These are phyloP conservation scores for Aureobasidium sp. DNA, from an alignment of 2,329 filamentous ascomycete species.

Conservation along the genomic window DNA sequence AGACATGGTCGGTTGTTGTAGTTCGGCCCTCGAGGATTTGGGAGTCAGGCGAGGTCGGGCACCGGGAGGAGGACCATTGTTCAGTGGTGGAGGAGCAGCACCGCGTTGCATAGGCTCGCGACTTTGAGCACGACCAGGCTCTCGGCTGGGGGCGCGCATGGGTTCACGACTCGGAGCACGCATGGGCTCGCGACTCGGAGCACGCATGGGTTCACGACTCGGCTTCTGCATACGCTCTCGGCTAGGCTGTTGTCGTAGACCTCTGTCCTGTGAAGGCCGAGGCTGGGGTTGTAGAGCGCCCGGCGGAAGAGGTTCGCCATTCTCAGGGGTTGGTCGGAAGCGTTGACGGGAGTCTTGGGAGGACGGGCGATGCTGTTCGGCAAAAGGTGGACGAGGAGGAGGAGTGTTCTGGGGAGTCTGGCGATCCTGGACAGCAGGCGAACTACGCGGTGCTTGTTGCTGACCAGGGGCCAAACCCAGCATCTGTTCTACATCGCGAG, in stretches of 20 bases:
- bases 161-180: constrained; percentile 22
- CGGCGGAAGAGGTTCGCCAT: neutral
- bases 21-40: constrained; percentile 31
- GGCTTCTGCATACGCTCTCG: constrained; percentile 13
- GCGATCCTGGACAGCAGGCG: constrained; percentile 5
- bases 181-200: constrained; percentile 20
- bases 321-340: constrained; percentile 10
- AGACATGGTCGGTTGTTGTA: constrained; percentile 18
- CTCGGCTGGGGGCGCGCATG: constrained; percentile 25
- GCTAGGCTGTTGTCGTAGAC: constrained; percentile 14
- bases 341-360: constrained; percentile 12
- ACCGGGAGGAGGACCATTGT: neutral
- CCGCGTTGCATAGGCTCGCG: constrained; percentile 16
- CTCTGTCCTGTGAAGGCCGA: constrained; percentile 12
- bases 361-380: constrained; percentile 19
- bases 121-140: constrained; percentile 26
- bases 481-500: constrained; percentile 66
- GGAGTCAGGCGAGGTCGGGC: constrained; percentile 30
- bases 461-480: constrained; percentile 34
- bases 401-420: constrained; percentile 4
- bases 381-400: constrained; percentile 25
- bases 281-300: constrained; percentile 1
- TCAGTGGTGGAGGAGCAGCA: neutral
- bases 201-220: constrained; percentile 26
- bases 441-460: constrained; percentile 13